phyloP scores from a whole-genome alignment of 2,329 filamentous ascomycete genomes.

The Exophiala spinifera region DNA sequence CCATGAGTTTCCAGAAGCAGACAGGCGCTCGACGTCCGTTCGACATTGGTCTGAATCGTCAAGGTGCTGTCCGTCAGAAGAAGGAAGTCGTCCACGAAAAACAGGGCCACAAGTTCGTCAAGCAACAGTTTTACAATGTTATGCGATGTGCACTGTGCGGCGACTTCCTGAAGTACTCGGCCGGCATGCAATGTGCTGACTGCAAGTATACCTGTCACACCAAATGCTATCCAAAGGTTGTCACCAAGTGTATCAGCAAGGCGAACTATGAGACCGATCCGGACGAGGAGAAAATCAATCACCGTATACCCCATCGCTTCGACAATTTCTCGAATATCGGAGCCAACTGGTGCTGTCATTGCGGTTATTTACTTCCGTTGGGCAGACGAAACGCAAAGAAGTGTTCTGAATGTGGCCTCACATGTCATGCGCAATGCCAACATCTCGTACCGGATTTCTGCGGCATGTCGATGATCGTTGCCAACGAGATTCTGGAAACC shows the following conservation, averaged over 20 bases:
- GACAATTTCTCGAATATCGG: slow-evolving; percentile 95
- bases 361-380: slow-evolving; percentile 90
- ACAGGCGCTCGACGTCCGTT: slow-evolving; percentile 77
- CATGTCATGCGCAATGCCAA: slow-evolving; percentile 84
- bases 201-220: slow-evolving; percentile 99
- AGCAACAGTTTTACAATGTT: slow-evolving; percentile 99
- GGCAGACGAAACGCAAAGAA: slow-evolving; percentile 93
- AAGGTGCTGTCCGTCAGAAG: slow-evolving; percentile 92
- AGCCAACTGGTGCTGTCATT: slow-evolving; percentile 99
- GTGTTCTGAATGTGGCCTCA: slow-evolving; percentile 86
- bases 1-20: slow-evolving; percentile 88
- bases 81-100: slow-evolving; percentile 99
- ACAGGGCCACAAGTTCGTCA: slow-evolving; percentile 98
- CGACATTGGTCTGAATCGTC: slow-evolving; percentile 86
- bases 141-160: slow-evolving; percentile 98
- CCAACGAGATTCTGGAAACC: slow-evolving; percentile 87
- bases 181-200: slow-evolving; percentile 98
- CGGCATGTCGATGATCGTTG: slow-evolving; percentile 97
- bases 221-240: slow-evolving; percentile 93
- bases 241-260: slow-evolving; percentile 99
- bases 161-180: slow-evolving; percentile 97
- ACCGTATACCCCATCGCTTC: slow-evolving; percentile 96
- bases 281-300: slow-evolving; percentile 99
- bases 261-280: slow-evolving; percentile 97
- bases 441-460: slow-evolving; percentile 98